Evolutionary conservation across 768 basidiomycete genomes (phyloP), one percentile per base, ranked within the genome.

Genomic region (Boletus insuetus): DNA sequence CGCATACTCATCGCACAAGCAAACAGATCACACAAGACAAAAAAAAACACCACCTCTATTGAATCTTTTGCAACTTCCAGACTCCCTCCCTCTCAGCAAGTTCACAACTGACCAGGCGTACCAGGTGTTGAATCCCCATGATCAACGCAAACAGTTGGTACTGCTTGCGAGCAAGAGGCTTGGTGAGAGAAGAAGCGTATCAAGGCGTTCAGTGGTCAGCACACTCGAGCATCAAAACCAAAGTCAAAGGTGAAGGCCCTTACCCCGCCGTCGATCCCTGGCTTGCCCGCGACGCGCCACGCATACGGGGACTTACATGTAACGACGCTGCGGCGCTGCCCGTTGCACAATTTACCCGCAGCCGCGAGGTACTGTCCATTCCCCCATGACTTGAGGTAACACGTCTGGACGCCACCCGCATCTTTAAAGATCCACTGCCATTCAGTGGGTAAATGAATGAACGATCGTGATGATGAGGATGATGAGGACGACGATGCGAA

Each of bases 241-340:
- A 9, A 2, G 8, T 8, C 29, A 29, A 9, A 29, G 26, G 26
- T 29, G 16, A 22, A 41, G 37, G 29, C 29, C 29, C 82, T 72
- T 63, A 77, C 77, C 0, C 58, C 58, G 2, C 64, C 63, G 2
- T 70, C 65, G 0, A 67, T 56, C 42, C 79, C 71, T 6, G 63
- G 51, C 17, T 75, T 68, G 46, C 82, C 81, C 73, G 75, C 76
- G 62, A 85, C 74, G 57, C 79, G 70, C 83, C 83, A 86, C 38
- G 68, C 65, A 45, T 71, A 74, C 3, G 75, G 75, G 0, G 69
- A 64, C 3, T 64, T 37, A 6, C 59, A 56, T 3, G 73, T 79
- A 14, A 81, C 60, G 42, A 83, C 63, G 24, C n/a, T n/a, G n/a
- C n/a, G n/a, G n/a, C 58, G 70, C 2, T 70, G 67, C 1, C 80